Conservation (phyloP, 805 yeast species). For the Kluyveromyces siamensis region DNA sequence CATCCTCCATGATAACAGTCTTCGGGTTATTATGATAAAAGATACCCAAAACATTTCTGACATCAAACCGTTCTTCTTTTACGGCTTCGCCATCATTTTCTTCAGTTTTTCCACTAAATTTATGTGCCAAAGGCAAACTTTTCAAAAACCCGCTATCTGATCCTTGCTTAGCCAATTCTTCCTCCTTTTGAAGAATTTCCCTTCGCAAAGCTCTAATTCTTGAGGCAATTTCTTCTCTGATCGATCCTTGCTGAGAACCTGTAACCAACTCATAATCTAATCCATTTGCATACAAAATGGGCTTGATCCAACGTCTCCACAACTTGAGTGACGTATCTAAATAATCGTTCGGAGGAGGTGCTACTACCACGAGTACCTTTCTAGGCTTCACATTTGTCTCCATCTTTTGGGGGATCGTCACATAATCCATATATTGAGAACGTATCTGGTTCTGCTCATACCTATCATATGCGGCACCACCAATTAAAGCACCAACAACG, state of each 20-base stretch:
- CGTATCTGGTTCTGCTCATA: conserved; percentile 60
- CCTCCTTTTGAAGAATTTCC: conserved; percentile 25
- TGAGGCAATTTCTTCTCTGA: conserved; percentile 73
- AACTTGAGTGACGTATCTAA: conserved; percentile 63
- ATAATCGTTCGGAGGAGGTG: conserved; percentile 96
- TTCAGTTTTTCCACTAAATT: conserved; percentile 6
- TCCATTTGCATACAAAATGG: conserved; percentile 75
- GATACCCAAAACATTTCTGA: conserved; percentile 48
- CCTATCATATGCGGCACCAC: conserved; percentile 77
- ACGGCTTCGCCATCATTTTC: conserved; percentile 15
- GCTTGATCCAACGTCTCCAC: conserved; percentile 76
- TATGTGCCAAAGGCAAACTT: conserved; percentile 9
- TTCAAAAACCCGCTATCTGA: conserved; percentile 6
- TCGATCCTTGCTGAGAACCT: conserved; percentile 83
- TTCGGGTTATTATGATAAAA: conserved; percentile 32
- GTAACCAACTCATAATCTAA: conserved; percentile 71
- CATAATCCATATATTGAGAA: conserved; percentile 51
- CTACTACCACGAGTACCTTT: conserved; percentile 70
- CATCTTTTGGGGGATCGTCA: conserved; percentile 42
- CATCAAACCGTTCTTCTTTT: conserved; percentile 29
- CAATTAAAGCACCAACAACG: conserved; percentile 52
- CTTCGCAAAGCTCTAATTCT: conserved; percentile 64
- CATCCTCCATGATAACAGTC: conserved; percentile 35
- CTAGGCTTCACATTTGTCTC: conserved; percentile 52
- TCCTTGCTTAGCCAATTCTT: conserved; percentile 10